Conservation (phyloP, 768 basidiomycete genomes). For the Suillus sp. region DNA sequence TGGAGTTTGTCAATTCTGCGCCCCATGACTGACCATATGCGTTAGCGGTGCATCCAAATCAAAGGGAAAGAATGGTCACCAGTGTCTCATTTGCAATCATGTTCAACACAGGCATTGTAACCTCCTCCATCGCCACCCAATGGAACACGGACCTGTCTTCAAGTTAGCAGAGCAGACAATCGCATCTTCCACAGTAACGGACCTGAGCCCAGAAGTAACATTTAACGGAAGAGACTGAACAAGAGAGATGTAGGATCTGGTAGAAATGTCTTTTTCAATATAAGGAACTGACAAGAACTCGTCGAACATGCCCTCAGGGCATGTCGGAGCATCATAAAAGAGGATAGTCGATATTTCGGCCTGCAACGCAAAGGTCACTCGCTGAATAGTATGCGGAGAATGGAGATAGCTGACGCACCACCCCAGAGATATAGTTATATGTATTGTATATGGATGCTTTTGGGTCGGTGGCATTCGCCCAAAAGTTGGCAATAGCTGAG, state of each 20-base stretch:
- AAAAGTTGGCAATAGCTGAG: slow-evolving; percentile 6
- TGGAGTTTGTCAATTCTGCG: not conserved
- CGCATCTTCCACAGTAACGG: not conserved
- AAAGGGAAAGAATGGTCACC: not conserved
- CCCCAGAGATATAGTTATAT: slow-evolving; percentile 39
- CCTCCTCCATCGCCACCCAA: not conserved
- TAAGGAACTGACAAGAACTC: slow-evolving; percentile 36
- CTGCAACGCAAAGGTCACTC: slow-evolving; percentile 23
- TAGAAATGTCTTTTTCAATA: not conserved
- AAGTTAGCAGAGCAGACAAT: not conserved
- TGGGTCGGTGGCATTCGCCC: not conserved
- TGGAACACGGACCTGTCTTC: slow-evolving; percentile 3
- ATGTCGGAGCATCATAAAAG: slow-evolving; percentile 56
- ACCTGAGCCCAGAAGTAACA: slow-evolving; percentile 6
- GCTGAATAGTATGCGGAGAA: slow-evolving; percentile 8
- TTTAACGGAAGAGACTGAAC: slow-evolving; percentile 4
- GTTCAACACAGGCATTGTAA: not conserved
- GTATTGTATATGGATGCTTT: slow-evolving; percentile 37
- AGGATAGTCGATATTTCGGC: slow-evolving; percentile 35
- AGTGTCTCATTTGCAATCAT: not conserved
- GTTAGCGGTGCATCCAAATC: not conserved
- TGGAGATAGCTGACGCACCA: slow-evolving; percentile 21
- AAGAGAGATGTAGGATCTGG: not conserved
- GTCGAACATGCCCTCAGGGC: slow-evolving; percentile 30
- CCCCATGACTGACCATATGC: not conserved